phyloP scores from a whole-genome alignment of 371 early-diverging fungal genomes.

The Mucor saturninus region DNA sequence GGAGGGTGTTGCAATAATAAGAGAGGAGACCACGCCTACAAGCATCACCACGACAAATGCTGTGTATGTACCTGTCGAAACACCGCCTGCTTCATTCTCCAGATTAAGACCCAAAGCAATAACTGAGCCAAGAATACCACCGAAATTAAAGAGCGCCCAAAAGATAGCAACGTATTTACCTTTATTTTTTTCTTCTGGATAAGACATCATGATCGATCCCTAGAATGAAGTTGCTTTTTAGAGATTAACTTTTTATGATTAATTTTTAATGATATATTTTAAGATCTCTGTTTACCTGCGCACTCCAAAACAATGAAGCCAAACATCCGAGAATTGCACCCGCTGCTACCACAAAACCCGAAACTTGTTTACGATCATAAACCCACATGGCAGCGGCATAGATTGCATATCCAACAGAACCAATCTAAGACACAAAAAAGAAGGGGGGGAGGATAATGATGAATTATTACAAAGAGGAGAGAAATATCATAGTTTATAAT shows the following conservation, averaged over 20 bases:
- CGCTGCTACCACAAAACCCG: constrained; percentile 59
- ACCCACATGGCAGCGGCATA: constrained; percentile 62
- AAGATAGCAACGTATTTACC: constrained; percentile 79
- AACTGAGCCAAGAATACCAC: constrained; percentile 77
- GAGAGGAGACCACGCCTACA: constrained; percentile 58
- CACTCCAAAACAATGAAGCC: constrained; percentile 68
- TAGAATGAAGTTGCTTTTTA: not conserved
- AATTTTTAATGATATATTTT: not conserved
- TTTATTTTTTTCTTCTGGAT: constrained; percentile 71
- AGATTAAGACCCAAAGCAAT: constrained; percentile 71
- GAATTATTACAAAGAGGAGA: too few relatives aligned
- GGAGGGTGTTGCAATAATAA: constrained; percentile 61
- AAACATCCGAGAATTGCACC: constrained; percentile 68
- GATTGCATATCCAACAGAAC: constrained; percentile 59
- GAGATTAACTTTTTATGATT: not conserved
- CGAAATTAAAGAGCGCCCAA: constrained; percentile 82
- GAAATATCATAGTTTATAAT: too few relatives aligned
- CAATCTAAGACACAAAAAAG: constrained; percentile 23
- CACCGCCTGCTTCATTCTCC: constrained; percentile 46
- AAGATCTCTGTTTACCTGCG: constrained; percentile 38
- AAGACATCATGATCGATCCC: constrained; percentile 74
- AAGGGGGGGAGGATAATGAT: too few relatives aligned
- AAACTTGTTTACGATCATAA: constrained; percentile 48
- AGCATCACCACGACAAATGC: constrained; percentile 73
- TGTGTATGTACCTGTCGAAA: constrained; percentile 65